Conservation (phyloP, 305 asterid species). For the Lippia alba region DNA sequence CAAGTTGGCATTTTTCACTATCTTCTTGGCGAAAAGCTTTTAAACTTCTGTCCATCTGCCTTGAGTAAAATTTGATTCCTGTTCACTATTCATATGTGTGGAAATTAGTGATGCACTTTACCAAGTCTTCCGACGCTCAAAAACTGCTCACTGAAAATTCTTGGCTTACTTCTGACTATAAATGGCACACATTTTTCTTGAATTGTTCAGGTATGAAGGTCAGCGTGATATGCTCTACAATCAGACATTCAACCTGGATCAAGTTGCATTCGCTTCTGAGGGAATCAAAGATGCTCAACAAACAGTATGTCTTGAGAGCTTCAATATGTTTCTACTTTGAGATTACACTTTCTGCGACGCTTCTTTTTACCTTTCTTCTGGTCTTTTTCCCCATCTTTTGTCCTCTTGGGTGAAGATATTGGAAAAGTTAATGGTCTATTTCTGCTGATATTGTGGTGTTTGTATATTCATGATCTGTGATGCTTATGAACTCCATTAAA, state of each 20-base stretch:
- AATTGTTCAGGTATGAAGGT: constrained; percentile 77
- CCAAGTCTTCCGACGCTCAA: neutral
- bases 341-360: constrained; percentile 7
- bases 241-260: constrained; percentile 93
- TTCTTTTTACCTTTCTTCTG: constrained; percentile 1
- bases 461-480: constrained; percentile 14
- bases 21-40: constrained; percentile 7
- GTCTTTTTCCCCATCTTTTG: neutral
- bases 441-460: constrained; percentile 8
- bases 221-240: constrained; percentile 96
- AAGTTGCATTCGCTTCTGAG: constrained; percentile 94
- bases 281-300: constrained; percentile 98
- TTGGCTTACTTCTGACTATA: neutral
- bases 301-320: constrained; percentile 70
- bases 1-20: neutral
- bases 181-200: constrained; percentile 25
- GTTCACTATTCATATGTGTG: no score
- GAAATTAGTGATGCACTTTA: constrained; percentile 9
- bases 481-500: constrained; percentile 15
- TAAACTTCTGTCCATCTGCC: neutral
- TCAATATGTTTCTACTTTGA: constrained; percentile 30
- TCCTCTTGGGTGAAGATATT: constrained; percentile 13
- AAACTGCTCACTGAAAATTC: neutral
- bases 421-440: constrained; percentile 4
- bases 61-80: no score